Evolutionary conservation across 305 asterid genomes (phyloP).

Genomic region (Petunia hybrid): DNA sequence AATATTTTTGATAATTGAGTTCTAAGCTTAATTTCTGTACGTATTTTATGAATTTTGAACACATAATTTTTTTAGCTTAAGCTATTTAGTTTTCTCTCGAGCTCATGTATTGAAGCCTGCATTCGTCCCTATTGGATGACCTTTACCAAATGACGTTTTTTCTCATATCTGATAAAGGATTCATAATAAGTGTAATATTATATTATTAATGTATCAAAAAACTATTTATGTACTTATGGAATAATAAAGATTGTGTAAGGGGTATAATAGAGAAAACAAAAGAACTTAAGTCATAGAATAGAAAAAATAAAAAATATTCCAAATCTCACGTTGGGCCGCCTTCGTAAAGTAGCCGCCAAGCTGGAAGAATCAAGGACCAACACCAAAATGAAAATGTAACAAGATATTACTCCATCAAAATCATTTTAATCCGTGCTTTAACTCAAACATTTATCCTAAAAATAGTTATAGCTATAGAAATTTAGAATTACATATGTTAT

Average conservation of each 20-base stretch:
- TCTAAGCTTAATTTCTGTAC: too few species aligned
- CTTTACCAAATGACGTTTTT: too few species aligned
- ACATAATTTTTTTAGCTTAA: too few species aligned
- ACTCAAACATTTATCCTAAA: too few species aligned
- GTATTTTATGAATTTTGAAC: too few species aligned
- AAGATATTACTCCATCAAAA: neutral
- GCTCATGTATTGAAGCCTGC: too few species aligned
- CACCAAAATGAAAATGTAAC: neutral
- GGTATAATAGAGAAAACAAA: neutral
- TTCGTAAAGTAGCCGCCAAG: conserved; percentile 22
- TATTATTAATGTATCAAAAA: neutral
- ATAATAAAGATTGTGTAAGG: neutral
- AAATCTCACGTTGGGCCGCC: neutral
- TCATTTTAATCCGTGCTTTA: too few species aligned
- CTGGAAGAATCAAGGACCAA: neutral
- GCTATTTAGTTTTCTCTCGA: too few species aligned
- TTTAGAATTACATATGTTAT: too few species aligned
- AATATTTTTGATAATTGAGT: too few species aligned
- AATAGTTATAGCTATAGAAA: too few species aligned
- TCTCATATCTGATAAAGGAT: neutral
- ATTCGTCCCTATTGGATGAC: too few species aligned
- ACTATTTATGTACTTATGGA: neutral
- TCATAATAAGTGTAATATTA: neutral
- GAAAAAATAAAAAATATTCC: neutral
- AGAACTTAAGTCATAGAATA: neutral